Conservation (phyloP, 768 basidiomycete species). For the Termitomyces sp. region DNA sequence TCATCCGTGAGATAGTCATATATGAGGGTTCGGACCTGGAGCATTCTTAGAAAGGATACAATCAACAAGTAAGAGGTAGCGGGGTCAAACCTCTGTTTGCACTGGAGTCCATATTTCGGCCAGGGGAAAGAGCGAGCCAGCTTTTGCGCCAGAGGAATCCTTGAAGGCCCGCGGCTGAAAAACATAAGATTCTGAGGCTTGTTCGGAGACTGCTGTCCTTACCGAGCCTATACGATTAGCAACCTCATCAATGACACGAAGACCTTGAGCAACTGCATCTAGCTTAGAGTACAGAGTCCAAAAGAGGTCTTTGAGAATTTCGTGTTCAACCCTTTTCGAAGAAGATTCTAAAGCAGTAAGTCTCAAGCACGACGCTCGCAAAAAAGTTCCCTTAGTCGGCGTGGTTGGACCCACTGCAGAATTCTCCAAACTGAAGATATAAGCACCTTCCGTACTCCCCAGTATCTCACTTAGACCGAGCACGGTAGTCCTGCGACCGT, state of each 20-base stretch:
- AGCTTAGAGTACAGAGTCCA: conserved; percentile 98
- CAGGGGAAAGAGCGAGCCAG: conserved; percentile 75
- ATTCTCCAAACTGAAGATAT: conserved; percentile 41
- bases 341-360: conserved; percentile 73
- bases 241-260: conserved; percentile 88
- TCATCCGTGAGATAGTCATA: conserved; percentile 93
- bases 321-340: conserved; percentile 72
- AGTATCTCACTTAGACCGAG: conserved; percentile 33
- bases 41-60: conserved; percentile 8
- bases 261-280: conserved; percentile 88
- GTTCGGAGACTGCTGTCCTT: conserved; percentile 31
- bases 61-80: background rate
- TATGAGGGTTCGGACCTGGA: conserved; percentile 77
- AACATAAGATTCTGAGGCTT: background rate
- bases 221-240: conserved; percentile 89
- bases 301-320: conserved; percentile 87
- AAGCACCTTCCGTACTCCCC: conserved; percentile 47
- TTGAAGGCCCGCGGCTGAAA: conserved; percentile 89
- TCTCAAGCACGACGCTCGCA: conserved; percentile 56
- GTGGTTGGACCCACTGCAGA: conserved; percentile 21
- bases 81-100: conserved; percentile 72
- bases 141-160: conserved; percentile 78
- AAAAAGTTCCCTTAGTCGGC: conserved; percentile 24
- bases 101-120: conserved; percentile 87
- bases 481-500: conserved; percentile 51